These are phyloP conservation scores for Cryphonectria nitschkei DNA, from an alignment of 2,329 filamentous ascomycete species.

Conservation along the genomic window DNA sequence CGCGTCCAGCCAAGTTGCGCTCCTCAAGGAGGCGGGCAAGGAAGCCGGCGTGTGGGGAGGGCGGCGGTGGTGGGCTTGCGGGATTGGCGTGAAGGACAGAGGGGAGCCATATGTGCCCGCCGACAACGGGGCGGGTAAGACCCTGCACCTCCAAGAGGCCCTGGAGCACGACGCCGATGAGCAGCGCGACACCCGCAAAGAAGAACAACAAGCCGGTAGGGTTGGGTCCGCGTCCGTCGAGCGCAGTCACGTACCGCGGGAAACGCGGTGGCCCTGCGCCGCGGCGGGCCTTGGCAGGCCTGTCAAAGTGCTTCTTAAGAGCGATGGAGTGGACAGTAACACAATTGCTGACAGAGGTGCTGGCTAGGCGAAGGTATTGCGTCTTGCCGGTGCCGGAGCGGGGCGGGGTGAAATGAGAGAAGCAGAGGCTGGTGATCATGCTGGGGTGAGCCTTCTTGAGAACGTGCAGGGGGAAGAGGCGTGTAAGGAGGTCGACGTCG, in stretches of 20 bases:
- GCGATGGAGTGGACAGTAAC: conserved; percentile 80
- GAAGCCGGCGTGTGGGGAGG: conserved; percentile 20
- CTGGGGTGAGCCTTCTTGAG: conserved; percentile 59
- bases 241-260: conserved; percentile 71
- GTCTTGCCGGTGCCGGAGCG: conserved; percentile 51
- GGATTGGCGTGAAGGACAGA: conserved; percentile 41
- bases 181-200: conserved; percentile 59
- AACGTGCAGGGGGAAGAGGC: conserved; percentile 56
- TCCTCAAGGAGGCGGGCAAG: conserved; percentile 25
- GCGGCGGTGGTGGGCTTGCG: background rate
- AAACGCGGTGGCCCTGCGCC: conserved; percentile 47
- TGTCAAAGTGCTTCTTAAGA: conserved; percentile 54
- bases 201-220: conserved; percentile 56
- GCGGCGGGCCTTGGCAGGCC: conserved; percentile 38
- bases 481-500: conserved; percentile 53
- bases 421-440: conserved; percentile 62
- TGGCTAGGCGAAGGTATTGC: conserved; percentile 76
- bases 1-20: conserved; percentile 17
- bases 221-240: conserved; percentile 57
- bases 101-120: conserved; percentile 56
- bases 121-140: conserved; percentile 58
- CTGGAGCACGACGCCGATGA: conserved; percentile 66
- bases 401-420: conserved; percentile 62
- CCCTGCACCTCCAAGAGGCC: conserved; percentile 67
- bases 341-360: conserved; percentile 78